Evolutionary conservation across 2,329 filamentous ascomycete species (phyloP).

Genomic region (Fusarium mexicanum): DNA sequence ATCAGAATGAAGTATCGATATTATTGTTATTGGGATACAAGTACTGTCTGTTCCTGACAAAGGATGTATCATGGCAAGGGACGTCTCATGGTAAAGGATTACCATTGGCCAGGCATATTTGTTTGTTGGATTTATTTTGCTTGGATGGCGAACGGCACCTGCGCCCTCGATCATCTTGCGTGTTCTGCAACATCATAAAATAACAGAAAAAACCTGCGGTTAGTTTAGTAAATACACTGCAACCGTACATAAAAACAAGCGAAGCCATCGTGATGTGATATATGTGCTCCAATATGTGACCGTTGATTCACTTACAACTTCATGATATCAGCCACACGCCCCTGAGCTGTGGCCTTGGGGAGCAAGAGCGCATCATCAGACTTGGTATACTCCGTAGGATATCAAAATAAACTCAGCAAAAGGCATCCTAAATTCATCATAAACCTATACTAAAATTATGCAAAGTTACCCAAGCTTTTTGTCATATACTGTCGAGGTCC

Average conservation of each 20-base stretch:
- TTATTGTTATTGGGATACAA: not conserved
- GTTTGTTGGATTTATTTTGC: not conserved
- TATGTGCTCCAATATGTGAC: too few relatives aligned
- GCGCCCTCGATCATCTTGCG: not conserved
- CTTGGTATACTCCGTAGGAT: not conserved
- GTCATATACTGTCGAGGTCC: not conserved
- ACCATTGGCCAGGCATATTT: not conserved
- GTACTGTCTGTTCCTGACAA: not conserved
- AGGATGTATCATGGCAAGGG: too few relatives aligned
- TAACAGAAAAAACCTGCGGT: not conserved
- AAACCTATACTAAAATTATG: not conserved
- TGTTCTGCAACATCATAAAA: not conserved
- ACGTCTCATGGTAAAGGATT: not conserved
- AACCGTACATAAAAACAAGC: not conserved
- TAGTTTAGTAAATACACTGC: not conserved
- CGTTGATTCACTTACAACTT: not conserved
- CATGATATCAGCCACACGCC: conserved; percentile 7
- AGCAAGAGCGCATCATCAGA: not conserved
- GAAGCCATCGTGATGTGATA: not conserved
- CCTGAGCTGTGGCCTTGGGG: not conserved
- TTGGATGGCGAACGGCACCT: not conserved
- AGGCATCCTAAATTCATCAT: not conserved
- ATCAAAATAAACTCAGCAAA: not conserved
- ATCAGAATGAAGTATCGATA: not conserved
- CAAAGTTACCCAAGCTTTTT: not conserved